Evolutionary conservation across 2,329 filamentous ascomycete species (phyloP).

Genomic region (Trichophyton mentagrophytes): DNA sequence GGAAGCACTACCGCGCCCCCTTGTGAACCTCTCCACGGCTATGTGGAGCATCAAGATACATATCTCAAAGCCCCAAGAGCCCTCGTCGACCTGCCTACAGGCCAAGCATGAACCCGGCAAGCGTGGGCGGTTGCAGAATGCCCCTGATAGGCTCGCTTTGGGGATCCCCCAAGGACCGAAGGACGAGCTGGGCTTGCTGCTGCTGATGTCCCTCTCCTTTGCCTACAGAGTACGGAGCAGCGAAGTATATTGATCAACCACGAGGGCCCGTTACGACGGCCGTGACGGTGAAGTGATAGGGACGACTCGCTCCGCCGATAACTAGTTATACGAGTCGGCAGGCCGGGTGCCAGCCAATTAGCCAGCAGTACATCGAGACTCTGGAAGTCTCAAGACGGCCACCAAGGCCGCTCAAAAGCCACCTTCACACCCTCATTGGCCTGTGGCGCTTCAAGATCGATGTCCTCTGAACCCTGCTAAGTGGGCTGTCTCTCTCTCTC

Average conservation of each 20-base stretch:
- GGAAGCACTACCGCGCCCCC: background rate
- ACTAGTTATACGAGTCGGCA: background rate
- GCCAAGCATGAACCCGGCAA: background rate
- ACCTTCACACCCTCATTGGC: background rate
- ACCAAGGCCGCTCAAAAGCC: background rate
- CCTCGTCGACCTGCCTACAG: too few species aligned
- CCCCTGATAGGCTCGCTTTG: conserved; percentile 1
- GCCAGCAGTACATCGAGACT: background rate
- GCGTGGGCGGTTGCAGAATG: conserved; percentile 4
- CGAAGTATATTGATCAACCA: background rate
- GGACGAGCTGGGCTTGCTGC: background rate
- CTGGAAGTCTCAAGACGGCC: background rate
- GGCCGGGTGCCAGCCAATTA: background rate
- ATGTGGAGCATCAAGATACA: too few species aligned
- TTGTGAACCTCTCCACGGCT: background rate
- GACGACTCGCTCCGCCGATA: background rate
- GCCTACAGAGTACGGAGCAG: too few species aligned
- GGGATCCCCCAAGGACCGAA: background rate
- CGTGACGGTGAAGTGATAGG: background rate
- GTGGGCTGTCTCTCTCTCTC: background rate
- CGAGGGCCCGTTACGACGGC: background rate
- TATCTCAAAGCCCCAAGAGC: background rate
- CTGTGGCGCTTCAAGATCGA: background rate
- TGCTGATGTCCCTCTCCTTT: background rate
- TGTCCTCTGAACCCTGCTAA: background rate